Base-by-base conservation (phyloP, 108 stramenopile genomes). In the Fistulifera solaris region DNA sequence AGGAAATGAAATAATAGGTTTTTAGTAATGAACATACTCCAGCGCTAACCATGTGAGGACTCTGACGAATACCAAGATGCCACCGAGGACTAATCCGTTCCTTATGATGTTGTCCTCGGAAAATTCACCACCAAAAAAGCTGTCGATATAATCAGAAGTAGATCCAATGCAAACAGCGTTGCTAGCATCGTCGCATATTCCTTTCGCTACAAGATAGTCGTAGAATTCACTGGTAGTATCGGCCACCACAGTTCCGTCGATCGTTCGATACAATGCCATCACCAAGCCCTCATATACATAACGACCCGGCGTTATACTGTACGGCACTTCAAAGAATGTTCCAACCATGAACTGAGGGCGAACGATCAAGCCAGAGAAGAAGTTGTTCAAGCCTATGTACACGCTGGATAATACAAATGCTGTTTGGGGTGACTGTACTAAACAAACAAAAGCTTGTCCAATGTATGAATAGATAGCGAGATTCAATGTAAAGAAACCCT, bases 301-400 rank as follows among this genome's bases (percentile, higher is more conserved):
- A 48, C 83, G 86, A 13, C 86, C 82, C 41, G 81, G 86, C 16
- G 60, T 75, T 0, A 83, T 77, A 63, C 70, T 81, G 31, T 81
- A 87, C 0, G 86, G 63, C 15, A 68, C 48, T 3, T 28, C 63
- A 56, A 65, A 75, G 15, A 75, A 52, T n/a, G 59, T 55, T 18
- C 67, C 67, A 18, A 48, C 59, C 63, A 77, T 58, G 40, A 56
- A 72, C 50, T 86, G 84, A 13, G 84, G 84, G 12, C 72, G 47
- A 21, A 86, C 80, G 44, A 86, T 77, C 28, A 81, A 59, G 24
- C 84, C 84, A 27, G 84, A 77, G 56, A 81, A 86, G 70, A 86
- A 81, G 26, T 79, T 75, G 56, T 86, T 86, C n/a, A 81, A 53
- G 1, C 84, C 84, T 28, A 86, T 86, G 49, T 76, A 81, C 16